These are phyloP conservation scores for Pseudocercospora macadamiae DNA, from an alignment of 2,329 filamentous ascomycete species.

Conservation along the genomic window DNA sequence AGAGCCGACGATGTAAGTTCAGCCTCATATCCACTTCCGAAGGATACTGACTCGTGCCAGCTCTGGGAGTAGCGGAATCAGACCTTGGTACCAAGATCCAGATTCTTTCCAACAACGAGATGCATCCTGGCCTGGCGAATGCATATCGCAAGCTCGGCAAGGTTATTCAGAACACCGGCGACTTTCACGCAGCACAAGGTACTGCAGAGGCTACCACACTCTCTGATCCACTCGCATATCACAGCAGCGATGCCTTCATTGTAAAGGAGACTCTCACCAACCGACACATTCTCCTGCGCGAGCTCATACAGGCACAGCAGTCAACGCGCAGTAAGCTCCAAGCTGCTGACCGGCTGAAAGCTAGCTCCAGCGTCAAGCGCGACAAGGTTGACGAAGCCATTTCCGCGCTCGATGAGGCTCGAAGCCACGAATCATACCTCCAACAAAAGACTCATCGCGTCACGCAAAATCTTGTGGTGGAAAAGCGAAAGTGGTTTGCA, in stretches of 20 bases:
- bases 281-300: slow-evolving; percentile 91
- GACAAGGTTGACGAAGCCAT: slow-evolving; percentile 99
- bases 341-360: slow-evolving; percentile 86
- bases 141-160: slow-evolving; percentile 96
- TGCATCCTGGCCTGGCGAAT: slow-evolving; percentile 81
- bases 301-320: slow-evolving; percentile 89
- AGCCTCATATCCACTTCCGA: neutral
- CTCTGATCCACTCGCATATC: slow-evolving; percentile 90
- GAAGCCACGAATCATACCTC: slow-evolving; percentile 78
- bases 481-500: slow-evolving; percentile 88
- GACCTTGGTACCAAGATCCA: slow-evolving; percentile 91
- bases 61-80: slow-evolving; percentile 85
- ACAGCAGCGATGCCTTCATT: slow-evolving; percentile 93
- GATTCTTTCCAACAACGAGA: slow-evolving; percentile 85
- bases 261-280: slow-evolving; percentile 98
- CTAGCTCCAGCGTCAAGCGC: slow-evolving; percentile 79
- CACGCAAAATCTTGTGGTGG: slow-evolving; percentile 82
- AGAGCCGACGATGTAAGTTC: slow-evolving; percentile 78
- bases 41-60: slow-evolving; percentile 54
- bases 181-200: slow-evolving; percentile 94
- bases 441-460: slow-evolving; percentile 85
- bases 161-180: slow-evolving; percentile 87
- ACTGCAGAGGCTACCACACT: slow-evolving; percentile 95
- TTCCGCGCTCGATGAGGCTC: slow-evolving; percentile 81
- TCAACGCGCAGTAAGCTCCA: slow-evolving; percentile 78